Base-by-base conservation (phyloP, 1,284 basidiomycete species). In the Rhodotorula sp. region DNA sequence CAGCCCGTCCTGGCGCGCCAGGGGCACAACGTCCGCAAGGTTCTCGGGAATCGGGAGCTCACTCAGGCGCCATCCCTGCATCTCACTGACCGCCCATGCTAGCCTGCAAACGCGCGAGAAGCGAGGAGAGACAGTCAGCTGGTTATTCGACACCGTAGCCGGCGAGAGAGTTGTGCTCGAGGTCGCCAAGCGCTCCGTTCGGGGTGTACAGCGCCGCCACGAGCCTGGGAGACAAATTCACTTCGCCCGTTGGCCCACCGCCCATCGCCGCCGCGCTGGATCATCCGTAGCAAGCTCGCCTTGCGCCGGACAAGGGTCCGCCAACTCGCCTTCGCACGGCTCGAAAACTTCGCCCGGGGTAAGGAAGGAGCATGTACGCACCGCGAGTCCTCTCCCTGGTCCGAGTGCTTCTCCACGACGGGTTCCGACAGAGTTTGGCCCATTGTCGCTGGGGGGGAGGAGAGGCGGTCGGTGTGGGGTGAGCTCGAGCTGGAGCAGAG, bases 41-140 rank as follows among this genome's bases (percentile, higher is more conserved):
- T 79, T 98, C 95, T 24, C 17, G 6, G 44, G 29, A 27, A 92
- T 79, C 34, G 30, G 24, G 60, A 10, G 85, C 94, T 82, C 78
- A 97, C 95, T 89, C 82, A 98, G 91, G 82, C 96, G 86, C 96
- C 96, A 99, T 76, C 96, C 96, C 82, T 99, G 96, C 96, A 99
- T 99, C 83, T 98, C 94, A 54, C 91, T 90, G 59, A 97, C 85
- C 17, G 87, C 90, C 81, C 89, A 98, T 71, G 87, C 82, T 80
- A 89, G 90, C 71, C 73, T 74, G 61, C 29, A 4, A 19, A 20
- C 19, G 39, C 6, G 39, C 2, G 20, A 19, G 27, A 5, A 17
- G 19, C 15, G 57, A 32, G 24, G n/a, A 19, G 49, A 36, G 48
- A 36, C 51, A 30, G 29, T 39, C 39, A 55, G 61, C 30, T 27